Percentiles rank a stretch among this genome's conserved stretches.
These are phyloP conservation scores for Pseudogymnoascus sp. DNA, from an alignment of 2,329 filamentous ascomycete species.

Conservation along the genomic window DNA sequence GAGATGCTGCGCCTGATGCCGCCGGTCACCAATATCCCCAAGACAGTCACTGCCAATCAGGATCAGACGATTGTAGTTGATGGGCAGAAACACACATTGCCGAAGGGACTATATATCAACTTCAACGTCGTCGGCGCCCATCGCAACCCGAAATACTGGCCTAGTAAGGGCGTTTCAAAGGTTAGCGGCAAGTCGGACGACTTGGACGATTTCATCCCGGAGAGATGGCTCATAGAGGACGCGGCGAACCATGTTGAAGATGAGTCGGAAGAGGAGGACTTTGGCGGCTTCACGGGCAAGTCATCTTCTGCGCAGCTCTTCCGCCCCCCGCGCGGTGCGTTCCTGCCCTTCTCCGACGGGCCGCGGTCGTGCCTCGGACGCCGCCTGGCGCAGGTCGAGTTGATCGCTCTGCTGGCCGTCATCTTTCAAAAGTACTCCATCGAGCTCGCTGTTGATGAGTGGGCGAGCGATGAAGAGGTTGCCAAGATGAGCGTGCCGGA, in stretches of 20 bases:
- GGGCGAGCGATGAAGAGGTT: constrained; percentile 46
- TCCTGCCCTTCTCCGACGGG: constrained; percentile 51
- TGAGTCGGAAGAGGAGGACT: constrained; percentile 30
- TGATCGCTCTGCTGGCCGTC: constrained; percentile 46
- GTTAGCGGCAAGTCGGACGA: constrained; percentile 41
- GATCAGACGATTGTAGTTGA: constrained; percentile 51
- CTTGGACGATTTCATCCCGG: constrained; percentile 59
- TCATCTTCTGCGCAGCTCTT: constrained; percentile 47
- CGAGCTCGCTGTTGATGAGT: constrained; percentile 50
- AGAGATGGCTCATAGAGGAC: constrained; percentile 54
- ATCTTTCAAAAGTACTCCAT: constrained; percentile 50
- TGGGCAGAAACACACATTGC: constrained; percentile 50
- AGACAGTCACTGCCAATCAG: constrained; percentile 41
- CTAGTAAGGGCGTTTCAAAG: constrained; percentile 28
- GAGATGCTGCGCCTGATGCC: constrained; percentile 68
- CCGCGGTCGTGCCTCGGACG: constrained; percentile 49
- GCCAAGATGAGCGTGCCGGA: constrained; percentile 38
- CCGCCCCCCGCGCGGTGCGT: constrained; percentile 46
- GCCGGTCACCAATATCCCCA: constrained; percentile 64
- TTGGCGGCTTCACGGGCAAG: constrained; percentile 49
- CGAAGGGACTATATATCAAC: constrained; percentile 45
- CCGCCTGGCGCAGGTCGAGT: constrained; percentile 51
- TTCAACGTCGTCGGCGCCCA: constrained; percentile 50
- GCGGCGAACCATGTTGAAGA: constrained; percentile 18
- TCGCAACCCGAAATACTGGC: constrained; percentile 67